Base-by-base conservation (phyloP, 1,284 basidiomycete species). In the Apiotrichum gamsii region DNA sequence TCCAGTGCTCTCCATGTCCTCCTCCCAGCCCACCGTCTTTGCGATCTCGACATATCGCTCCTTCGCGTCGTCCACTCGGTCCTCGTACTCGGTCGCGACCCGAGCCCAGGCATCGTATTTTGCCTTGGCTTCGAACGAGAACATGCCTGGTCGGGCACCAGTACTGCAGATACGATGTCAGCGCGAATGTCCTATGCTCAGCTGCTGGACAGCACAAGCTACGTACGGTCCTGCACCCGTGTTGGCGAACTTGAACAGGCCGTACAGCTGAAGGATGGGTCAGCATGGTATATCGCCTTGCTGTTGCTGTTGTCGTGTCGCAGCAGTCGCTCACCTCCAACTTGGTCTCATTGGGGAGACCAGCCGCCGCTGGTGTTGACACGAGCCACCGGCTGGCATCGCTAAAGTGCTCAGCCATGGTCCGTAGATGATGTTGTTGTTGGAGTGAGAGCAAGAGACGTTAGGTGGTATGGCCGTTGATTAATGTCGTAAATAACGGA, bases 61-160 rank as follows among this genome's bases (percentile, higher is more conserved):
- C 64, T 59, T 49, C 13, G 67, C 67, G 6, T 58, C 57, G 4
- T 67, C 62, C 8, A 62, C 62, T n/a, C 62, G 68, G 18, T 67
- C 45, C 2, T 45, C 65, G 54, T 82, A 85, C 18, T 70, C 75
- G 52, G 75, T 75, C 4, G 77, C 78, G n/a, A 76, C 67, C 6
- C 73, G 62, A 25, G 67, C 75, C 87, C 89, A 93, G 1, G 87
- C 85, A 63, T 91, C 88, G 83, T 87, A 88, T 69, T 93, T 93
- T 2, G 88, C 87, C 25, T 87, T 76, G 3, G 82, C 84, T 3
- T 83, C 78, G 63, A 85, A 78, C 54, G 87, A 87, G 61, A 91
- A 87, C 24, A 93, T 76, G 5, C 84, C 86, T 1, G 90, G 90
- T 3, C 85, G 79, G 4, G 81, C 3, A 36, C n/a, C n/a, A n/a